phyloP scores from a whole-genome alignment of 2,329 filamentous ascomycete genomes.

The Albifimbria verrucaria region DNA sequence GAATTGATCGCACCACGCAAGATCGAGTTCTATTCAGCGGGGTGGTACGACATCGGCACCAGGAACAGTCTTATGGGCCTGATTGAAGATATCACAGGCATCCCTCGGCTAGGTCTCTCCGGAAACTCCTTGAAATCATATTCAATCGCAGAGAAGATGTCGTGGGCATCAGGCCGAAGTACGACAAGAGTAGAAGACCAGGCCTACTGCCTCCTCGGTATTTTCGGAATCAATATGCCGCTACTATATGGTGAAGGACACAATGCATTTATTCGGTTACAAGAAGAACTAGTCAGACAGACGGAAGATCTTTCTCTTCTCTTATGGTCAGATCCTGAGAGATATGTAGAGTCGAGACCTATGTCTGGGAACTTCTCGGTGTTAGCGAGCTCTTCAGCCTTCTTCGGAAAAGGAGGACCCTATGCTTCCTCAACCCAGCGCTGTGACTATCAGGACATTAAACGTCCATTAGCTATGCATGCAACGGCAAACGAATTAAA shows the following conservation, averaged over 20 bases:
- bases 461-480: no score
- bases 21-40: slow-evolving; percentile 17
- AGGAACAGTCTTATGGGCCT: slow-evolving; percentile 10
- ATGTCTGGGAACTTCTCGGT: no score
- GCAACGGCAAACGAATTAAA: no score
- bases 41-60: slow-evolving; percentile 19
- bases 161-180: slow-evolving; percentile 12
- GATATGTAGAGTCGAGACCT: no score
- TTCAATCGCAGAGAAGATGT: slow-evolving; percentile 8
- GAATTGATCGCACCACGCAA: slow-evolving; percentile 18
- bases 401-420: no score
- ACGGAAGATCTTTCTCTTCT: background rate
- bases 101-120: slow-evolving; percentile 3
- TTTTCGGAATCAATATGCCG: slow-evolving; percentile 18
- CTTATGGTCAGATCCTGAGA: no score
- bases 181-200: slow-evolving; percentile 15
- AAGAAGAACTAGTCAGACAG: slow-evolving; percentile 2
- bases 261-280: slow-evolving; percentile 5
- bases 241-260: slow-evolving; percentile 15
- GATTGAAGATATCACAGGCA: slow-evolving; percentile 12
- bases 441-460: no score
- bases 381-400: no score
- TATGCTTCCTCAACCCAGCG: no score
- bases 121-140: background rate
- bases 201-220: slow-evolving; percentile 17